A percentile compares a stretch with the other conserved stretches of the same genome.
phyloP scores from a whole-genome alignment of 2,329 filamentous ascomycete genomes.

The Cladophialophora yegresii region DNA sequence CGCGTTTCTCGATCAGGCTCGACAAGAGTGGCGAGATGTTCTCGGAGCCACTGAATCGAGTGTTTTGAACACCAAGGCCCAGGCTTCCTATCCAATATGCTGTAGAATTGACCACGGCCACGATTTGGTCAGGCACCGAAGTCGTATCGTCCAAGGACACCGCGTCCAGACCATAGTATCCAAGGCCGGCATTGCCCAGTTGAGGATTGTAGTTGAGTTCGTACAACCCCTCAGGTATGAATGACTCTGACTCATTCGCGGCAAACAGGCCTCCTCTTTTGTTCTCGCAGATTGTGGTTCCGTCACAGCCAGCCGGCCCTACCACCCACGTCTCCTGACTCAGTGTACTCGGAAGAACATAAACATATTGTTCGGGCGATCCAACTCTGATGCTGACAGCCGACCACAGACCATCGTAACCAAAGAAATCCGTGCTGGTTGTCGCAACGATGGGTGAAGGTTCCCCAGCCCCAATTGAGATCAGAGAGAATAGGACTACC shows the following conservation, averaged over 20 bases:
- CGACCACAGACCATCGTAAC: constrained; percentile 40
- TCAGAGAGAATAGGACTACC: constrained; percentile 5
- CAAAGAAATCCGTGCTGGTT: constrained; percentile 32
- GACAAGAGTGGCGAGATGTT: constrained; percentile 37
- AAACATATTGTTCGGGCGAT: constrained; percentile 39
- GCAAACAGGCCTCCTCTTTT: constrained; percentile 40
- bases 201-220: constrained; percentile 36
- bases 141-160: constrained; percentile 38
- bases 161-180: constrained; percentile 44
- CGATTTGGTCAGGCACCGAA: constrained; percentile 38
- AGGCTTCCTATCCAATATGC: constrained; percentile 43
- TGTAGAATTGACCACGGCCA: constrained; percentile 41
- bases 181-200: constrained; percentile 36
- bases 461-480: neutral
- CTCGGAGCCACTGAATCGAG: constrained; percentile 36
- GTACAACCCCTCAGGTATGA: constrained; percentile 38
- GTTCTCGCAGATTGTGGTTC: constrained; percentile 36
- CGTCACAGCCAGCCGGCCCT: constrained; percentile 38
- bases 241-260: constrained; percentile 41
- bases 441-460: constrained; percentile 30
- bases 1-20: constrained; percentile 37
- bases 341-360: constrained; percentile 39
- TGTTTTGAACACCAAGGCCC: constrained; percentile 39
- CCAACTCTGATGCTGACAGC: constrained; percentile 39
- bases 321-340: constrained; percentile 40